A percentile compares a stretch with the other conserved stretches of the same genome.
These are phyloP conservation scores for Solanum tarijense DNA, from an alignment of 257 asterid genomes.

Conservation along the genomic window DNA sequence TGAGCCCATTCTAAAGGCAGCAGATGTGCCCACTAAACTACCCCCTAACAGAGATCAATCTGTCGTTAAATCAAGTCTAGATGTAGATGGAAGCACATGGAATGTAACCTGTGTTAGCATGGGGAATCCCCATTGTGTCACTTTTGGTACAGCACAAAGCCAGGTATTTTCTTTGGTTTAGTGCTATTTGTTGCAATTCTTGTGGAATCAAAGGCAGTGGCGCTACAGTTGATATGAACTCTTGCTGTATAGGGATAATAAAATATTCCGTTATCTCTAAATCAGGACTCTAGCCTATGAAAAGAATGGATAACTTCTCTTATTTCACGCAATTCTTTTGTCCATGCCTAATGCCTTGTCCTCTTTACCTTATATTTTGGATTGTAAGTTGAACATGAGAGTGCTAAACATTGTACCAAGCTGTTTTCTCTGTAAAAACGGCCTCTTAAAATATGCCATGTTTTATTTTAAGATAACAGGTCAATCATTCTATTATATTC, in stretches of 20 bases:
- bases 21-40: slow-evolving; percentile 80
- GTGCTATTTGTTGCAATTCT: not conserved
- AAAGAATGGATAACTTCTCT: not conserved
- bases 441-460: not conserved
- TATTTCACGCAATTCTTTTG: not conserved
- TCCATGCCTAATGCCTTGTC: not conserved
- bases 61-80: slow-evolving; percentile 50
- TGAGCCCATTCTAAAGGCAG: slow-evolving; percentile 78
- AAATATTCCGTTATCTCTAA: not conserved
- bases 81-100: slow-evolving; percentile 57
- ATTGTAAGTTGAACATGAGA: not conserved
- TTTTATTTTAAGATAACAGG: not conserved
- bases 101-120: slow-evolving; percentile 81
- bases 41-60: slow-evolving; percentile 52
- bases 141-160: slow-evolving; percentile 42
- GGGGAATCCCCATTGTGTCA: slow-evolving; percentile 91
- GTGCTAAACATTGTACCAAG: not conserved
- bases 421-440: not conserved
- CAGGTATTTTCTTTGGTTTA: slow-evolving; percentile 22
- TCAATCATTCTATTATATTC: not conserved
- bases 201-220: not conserved
- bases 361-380: not conserved
- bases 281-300: not conserved
- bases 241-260: not conserved
- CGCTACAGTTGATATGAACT: not conserved